Percentiles rank a stretch among this genome's conserved stretches.
These are phyloP conservation scores for Pseudogymnoascus sp. DNA, from an alignment of 2,329 filamentous ascomycete species.

Conservation along the genomic window DNA sequence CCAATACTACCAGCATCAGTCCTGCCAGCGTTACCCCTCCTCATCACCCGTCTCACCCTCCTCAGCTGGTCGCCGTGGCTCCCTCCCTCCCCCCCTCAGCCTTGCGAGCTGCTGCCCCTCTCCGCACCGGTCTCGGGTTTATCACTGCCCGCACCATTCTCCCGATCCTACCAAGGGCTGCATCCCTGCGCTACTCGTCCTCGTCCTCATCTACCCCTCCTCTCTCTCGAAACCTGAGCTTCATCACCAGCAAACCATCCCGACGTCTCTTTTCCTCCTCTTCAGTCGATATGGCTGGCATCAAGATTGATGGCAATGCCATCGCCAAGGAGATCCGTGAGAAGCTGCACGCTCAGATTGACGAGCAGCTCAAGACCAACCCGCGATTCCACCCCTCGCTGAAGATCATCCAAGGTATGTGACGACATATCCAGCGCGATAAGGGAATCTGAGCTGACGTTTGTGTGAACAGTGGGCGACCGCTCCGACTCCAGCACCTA, in stretches of 20 bases:
- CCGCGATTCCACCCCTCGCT: slow-evolving; percentile 83
- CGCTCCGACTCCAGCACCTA: slow-evolving; percentile 96
- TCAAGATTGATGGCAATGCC: slow-evolving; percentile 91
- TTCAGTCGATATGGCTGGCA: slow-evolving; percentile 67
- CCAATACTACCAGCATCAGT: not conserved
- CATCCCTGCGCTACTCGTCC: slow-evolving; percentile 9
- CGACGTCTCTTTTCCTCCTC: slow-evolving; percentile 44
- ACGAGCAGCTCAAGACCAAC: slow-evolving; percentile 72
- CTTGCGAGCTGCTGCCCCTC: slow-evolving; percentile 13
- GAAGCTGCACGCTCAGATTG: slow-evolving; percentile 72
- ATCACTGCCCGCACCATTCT: slow-evolving; percentile 9
- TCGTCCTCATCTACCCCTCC: slow-evolving; percentile 11
- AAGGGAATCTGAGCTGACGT: slow-evolving; percentile 15
- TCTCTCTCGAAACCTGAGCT: not conserved
- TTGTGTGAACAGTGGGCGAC: slow-evolving; percentile 63
- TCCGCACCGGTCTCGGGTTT: slow-evolving; percentile 9
- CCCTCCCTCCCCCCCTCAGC: slow-evolving; percentile 2
- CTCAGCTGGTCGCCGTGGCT: not conserved
- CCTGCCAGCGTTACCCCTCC: slow-evolving; percentile 8
- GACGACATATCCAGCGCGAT: slow-evolving; percentile 17
- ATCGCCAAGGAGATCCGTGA: slow-evolving; percentile 90
- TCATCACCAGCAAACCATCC: slow-evolving; percentile 1
- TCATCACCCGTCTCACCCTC: not conserved
- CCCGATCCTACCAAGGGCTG: not conserved
- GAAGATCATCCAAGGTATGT: slow-evolving; percentile 87